phyloP scores from a whole-genome alignment of 768 basidiomycete genomes.

The Amyloporia xantha region DNA sequence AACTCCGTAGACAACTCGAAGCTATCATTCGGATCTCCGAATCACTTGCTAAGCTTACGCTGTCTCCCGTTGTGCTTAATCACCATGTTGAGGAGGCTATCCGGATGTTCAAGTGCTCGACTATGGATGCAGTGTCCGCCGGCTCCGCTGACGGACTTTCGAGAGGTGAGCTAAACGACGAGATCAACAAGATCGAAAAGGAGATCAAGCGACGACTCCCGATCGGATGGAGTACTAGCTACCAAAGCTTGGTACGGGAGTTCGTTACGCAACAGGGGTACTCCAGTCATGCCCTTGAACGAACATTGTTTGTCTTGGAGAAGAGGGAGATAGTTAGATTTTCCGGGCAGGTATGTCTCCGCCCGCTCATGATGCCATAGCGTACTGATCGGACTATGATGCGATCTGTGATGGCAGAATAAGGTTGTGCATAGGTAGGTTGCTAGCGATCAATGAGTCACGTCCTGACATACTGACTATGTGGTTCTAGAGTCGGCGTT shows the following conservation, averaged over 20 bases:
- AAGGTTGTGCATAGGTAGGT: constrained; percentile 47
- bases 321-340: constrained; percentile 94
- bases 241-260: constrained; percentile 86
- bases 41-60: constrained; percentile 88
- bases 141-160: constrained; percentile 91
- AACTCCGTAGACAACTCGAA: constrained; percentile 72
- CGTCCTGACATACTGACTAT: neutral
- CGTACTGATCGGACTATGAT: neutral
- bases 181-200: constrained; percentile 85
- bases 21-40: constrained; percentile 99
- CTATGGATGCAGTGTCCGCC: constrained; percentile 97
- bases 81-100: constrained; percentile 98
- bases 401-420: constrained; percentile 30
- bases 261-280: constrained; percentile 93
- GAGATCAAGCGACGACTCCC: constrained; percentile 79
- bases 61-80: constrained; percentile 78
- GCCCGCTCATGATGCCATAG: neutral
- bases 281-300: constrained; percentile 83
- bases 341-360: constrained; percentile 48
- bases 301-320: constrained; percentile 87
- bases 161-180: constrained; percentile 86
- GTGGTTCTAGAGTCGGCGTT: constrained; percentile 5
- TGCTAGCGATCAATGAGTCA: neutral
- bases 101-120: constrained; percentile 95
- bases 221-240: constrained; percentile 95